These are phyloP conservation scores for Silene latifolia DNA, from an alignment of 148 eudicot species.

Conservation along the genomic window DNA sequence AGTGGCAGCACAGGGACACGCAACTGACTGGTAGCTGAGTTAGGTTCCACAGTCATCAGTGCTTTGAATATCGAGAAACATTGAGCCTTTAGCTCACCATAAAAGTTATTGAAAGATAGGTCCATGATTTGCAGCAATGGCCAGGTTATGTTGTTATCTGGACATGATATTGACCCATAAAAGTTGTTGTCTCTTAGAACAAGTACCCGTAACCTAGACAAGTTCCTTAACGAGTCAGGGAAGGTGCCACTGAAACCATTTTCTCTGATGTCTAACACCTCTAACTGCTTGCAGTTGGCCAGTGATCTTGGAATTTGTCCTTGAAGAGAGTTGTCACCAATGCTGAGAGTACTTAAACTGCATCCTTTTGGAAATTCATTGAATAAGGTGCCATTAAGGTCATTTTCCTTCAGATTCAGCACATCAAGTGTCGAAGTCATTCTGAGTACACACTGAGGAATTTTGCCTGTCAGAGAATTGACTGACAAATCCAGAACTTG, in stretches of 20 bases:
- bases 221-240: conserved; percentile 36
- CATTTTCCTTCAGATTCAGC: conserved; percentile 11
- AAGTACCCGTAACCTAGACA: conserved; percentile 41
- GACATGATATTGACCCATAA: conserved; percentile 32
- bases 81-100: conserved; percentile 20
- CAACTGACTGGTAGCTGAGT: neutral
- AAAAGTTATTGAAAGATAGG: conserved; percentile 44
- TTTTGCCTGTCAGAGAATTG: conserved; percentile 18
- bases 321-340: conserved; percentile 29
- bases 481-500: conserved; percentile 20
- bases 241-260: conserved; percentile 39
- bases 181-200: conserved; percentile 51
- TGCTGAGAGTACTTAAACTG: conserved; percentile 14
- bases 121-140: conserved; percentile 49
- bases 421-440: conserved; percentile 2
- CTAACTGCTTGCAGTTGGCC: conserved; percentile 37
- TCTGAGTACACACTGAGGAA: conserved; percentile 22
- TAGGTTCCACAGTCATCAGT: conserved; percentile 10
- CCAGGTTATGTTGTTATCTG: conserved; percentile 7
- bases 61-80: conserved; percentile 26
- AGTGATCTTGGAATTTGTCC: conserved; percentile 54
- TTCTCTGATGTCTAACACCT: conserved; percentile 38
- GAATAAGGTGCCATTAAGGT: conserved; percentile 1
- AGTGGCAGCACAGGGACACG: conserved; percentile 3
- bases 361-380: conserved; percentile 12